Conservation (phyloP, 768 basidiomycete species). For the Leccinellum luteum region DNA sequence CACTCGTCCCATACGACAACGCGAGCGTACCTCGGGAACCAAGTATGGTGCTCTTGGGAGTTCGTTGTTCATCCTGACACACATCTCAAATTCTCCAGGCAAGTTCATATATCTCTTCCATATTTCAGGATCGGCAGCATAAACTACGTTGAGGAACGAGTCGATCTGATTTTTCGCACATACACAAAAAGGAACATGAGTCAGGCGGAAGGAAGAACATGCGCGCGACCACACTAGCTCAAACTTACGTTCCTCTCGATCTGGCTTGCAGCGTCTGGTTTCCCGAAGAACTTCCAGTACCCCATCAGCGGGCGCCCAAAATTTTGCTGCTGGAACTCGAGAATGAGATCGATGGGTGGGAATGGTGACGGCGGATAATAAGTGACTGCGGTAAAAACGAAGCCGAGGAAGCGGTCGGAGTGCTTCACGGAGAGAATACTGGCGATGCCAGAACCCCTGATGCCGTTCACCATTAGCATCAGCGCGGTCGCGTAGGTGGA, state of each 20-base stretch:
- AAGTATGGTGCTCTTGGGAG: constrained; percentile 30
- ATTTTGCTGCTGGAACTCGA: constrained; percentile 25
- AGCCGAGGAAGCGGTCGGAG: constrained; percentile 40
- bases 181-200: not conserved
- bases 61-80: constrained; percentile 22
- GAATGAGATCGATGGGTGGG: constrained; percentile 26
- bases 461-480: not conserved
- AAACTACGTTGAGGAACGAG: constrained; percentile 36
- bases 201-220: not conserved
- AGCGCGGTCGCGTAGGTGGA: not conserved
- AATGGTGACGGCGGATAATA: constrained; percentile 30
- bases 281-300: constrained; percentile 40
- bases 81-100: constrained; percentile 34
- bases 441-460: constrained; percentile 35
- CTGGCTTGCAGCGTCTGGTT: constrained; percentile 29
- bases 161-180: constrained; percentile 30
- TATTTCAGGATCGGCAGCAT: constrained; percentile 31
- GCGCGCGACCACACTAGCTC: too few relatives aligned
- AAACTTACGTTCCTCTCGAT: constrained; percentile 36
- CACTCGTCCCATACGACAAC: not conserved
- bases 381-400: constrained; percentile 36
- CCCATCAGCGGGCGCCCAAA: constrained; percentile 40
- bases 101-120: constrained; percentile 37
- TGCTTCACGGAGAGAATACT: constrained; percentile 39
- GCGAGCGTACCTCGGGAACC: constrained; percentile 28